Evolutionary conservation across 139 green algal genomes (phyloP), one percentile per base, ranked within the genome.

Genomic region (Coccomyxa sp.): DNA sequence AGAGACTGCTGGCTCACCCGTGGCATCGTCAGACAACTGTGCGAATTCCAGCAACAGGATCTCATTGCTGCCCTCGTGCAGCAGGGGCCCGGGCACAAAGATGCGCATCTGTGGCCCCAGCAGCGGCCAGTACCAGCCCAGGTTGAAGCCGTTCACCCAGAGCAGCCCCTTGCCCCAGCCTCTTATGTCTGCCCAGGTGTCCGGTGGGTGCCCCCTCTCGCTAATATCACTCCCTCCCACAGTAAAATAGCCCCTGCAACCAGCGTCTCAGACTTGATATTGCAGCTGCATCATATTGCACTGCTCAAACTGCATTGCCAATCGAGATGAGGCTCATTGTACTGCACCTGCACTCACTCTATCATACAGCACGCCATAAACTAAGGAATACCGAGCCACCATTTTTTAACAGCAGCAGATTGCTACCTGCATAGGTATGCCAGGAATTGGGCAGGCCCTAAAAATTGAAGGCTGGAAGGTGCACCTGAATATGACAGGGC

Each of bases 131-230:
- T 88, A 92, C 84, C 88, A 88, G n/a, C 91, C 91, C 66, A 94
- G 78, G 67, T 90, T 89, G 83, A 90, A 86, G 16, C 88, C 90
- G 75, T 94, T 94, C 16, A 94, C 76, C 78, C 85, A 94, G 17
- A 86, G 83, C 38, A 93, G 60, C 15, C 91, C 91, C 78, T 90
- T 88, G 28, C 81, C 67, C 86, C 87, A 94, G 67, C 85, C 85
- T 13, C 58, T 66, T 13, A 83, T 78, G 10, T 67, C 38, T 21
- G 94, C 66, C 59, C 86, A 94, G 0, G 89, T 91, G 86, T 92
- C 88, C 16, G 90, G 82, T 16, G 79, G 81, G 10, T 85, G 80
- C 13, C 82, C 85, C 59, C 67, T 63, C 21, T 76, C 59, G 30
- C 71, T 81, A 32, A 32, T 32, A 79, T 74, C 14, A 16, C 25